Evolutionary conservation across 78 protist genomes (phyloP).

Genomic region (Dictyostelium firmibasis): DNA sequence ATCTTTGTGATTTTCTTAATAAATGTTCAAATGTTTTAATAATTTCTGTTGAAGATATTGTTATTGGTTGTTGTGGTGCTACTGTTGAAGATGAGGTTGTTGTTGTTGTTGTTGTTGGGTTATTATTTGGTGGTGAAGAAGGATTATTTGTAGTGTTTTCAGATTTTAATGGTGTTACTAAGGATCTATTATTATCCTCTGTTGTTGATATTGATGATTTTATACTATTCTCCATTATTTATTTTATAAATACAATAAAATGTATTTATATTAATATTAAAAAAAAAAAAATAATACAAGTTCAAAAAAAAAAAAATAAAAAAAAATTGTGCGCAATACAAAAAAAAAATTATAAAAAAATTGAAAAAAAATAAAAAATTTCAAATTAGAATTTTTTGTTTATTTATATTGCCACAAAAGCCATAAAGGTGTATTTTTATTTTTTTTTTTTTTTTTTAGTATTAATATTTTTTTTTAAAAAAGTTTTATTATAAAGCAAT

Average conservation of each 20-base stretch:
- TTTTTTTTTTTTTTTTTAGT: background rate
- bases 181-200: background rate
- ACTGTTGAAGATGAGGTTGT: background rate
- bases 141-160: background rate
- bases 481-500: background rate
- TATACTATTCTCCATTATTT: too few species aligned
- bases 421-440: too few species aligned
- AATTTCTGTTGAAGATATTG: background rate
- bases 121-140: background rate
- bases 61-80: background rate
- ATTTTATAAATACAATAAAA: too few species aligned
- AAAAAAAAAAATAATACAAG: too few species aligned
- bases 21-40: constrained; percentile 69
- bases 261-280: too few species aligned
- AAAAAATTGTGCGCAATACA: too few species aligned
- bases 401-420: background rate
- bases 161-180: background rate
- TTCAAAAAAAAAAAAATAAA: too few species aligned
- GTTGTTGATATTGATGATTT: too few species aligned
- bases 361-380: too few species aligned
- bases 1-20: constrained; percentile 57
- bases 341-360: too few species aligned
- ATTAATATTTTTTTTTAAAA: too few species aligned
- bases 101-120: background rate
- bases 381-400: too few species aligned